These are phyloP conservation scores for Jatropha multifida DNA, from an alignment of 441 rosid genomes.

Conservation along the genomic window DNA sequence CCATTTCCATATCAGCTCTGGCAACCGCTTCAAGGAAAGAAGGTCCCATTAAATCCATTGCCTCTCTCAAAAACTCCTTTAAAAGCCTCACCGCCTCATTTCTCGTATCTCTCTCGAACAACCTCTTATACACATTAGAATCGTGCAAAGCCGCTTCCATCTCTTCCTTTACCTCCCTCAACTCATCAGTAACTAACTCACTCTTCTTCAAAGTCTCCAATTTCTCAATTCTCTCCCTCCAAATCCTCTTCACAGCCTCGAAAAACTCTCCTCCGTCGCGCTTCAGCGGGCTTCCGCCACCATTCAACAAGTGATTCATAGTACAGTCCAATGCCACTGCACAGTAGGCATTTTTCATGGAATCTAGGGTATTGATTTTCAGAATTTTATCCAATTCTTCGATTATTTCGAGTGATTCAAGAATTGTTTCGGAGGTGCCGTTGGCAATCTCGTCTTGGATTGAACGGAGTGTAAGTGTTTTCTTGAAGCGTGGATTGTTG, in stretches of 20 bases:
- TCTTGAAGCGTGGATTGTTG: conserved; percentile 35
- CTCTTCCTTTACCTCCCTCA: conserved; percentile 30
- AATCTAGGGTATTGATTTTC: conserved; percentile 27
- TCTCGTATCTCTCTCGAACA: conserved; percentile 30
- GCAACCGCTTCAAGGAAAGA: conserved; percentile 31
- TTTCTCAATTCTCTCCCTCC: conserved; percentile 37
- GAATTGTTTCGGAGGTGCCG: conserved; percentile 47
- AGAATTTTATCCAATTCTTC: conserved; percentile 39
- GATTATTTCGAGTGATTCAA: conserved; percentile 47
- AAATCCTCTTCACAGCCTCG: conserved; percentile 38
- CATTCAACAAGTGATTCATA: conserved; percentile 31
- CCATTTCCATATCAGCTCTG: conserved; percentile 15
- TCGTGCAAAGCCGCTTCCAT: conserved; percentile 42
- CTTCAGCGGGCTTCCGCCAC: conserved; percentile 9
- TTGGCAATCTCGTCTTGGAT: conserved; percentile 38
- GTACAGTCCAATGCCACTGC: conserved; percentile 59
- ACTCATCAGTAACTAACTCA: conserved; percentile 36
- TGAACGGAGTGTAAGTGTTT: conserved; percentile 43
- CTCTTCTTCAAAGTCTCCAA: conserved; percentile 26
- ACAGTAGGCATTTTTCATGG: conserved; percentile 53
- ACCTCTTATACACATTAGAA: conserved; percentile 2
- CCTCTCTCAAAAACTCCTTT: conserved; percentile 39
- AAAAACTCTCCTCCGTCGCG: conserved; percentile 21
- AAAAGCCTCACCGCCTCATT: conserved; percentile 34
- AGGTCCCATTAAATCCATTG: conserved; percentile 33